A percentile compares a stretch with the other conserved stretches of the same genome.
Conservation (phyloP, 805 yeast species). For the Diddensiella caesifluorescens region DNA sequence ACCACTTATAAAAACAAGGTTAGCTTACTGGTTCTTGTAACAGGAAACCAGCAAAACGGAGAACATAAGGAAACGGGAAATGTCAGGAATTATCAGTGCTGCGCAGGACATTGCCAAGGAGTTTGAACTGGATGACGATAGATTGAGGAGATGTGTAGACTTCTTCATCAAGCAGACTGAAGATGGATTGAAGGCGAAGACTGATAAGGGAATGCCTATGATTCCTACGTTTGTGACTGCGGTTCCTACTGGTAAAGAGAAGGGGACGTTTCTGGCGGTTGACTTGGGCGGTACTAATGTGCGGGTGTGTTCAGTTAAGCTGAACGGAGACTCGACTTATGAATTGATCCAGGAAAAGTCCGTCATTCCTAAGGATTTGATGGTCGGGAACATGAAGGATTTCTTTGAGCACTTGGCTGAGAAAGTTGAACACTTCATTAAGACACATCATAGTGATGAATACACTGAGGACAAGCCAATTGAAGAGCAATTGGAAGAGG, state of each 20-base stretch:
- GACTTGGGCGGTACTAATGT: conserved; percentile 96
- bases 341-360: conserved; percentile 68
- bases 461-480: conserved; percentile 20
- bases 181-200: conserved; percentile 26
- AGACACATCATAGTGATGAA: conserved; percentile 55
- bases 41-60: no score
- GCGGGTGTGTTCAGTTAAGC: conserved; percentile 81
- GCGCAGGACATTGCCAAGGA: conserved; percentile 19
- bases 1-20: no score
- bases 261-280: conserved; percentile 80
- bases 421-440: conserved; percentile 60
- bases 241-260: conserved; percentile 80
- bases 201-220: conserved; percentile 48
- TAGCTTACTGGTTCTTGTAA: no score
- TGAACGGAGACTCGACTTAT: conserved; percentile 62
- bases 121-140: conserved; percentile 21
- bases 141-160: conserved; percentile 23
- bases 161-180: conserved; percentile 27
- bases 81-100: conserved; percentile 2
- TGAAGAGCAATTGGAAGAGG: conserved; percentile 19
- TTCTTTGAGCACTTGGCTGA: conserved; percentile 72
- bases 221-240: conserved; percentile 86
- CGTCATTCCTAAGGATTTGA: conserved; percentile 71
- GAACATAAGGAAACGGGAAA: neutral
- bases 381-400: conserved; percentile 59